Evolutionary conservation across 202 grass and related monocot genomes (phyloP).

Genomic region (Hordeum pubiflorum): DNA sequence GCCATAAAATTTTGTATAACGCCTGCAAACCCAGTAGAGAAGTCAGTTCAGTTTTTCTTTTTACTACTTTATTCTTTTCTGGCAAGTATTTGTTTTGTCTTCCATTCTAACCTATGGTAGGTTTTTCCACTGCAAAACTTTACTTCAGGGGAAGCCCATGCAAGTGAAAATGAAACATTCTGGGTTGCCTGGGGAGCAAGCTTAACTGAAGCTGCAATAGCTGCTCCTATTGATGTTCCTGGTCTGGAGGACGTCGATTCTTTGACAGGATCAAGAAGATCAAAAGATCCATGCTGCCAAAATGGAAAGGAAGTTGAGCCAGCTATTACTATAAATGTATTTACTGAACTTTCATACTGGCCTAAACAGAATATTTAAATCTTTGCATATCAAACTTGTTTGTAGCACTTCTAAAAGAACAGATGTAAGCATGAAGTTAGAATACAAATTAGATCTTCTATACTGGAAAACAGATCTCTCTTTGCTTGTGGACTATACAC

Average conservation of each 20-base stretch:
- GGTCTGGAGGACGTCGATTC: conserved; percentile 39
- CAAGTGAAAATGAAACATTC: conserved; percentile 84
- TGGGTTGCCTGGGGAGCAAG: conserved; percentile 51
- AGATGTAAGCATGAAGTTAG: not conserved
- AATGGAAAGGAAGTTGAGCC: conserved; percentile 9
- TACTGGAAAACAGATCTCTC: not conserved
- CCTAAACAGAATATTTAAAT: not conserved
- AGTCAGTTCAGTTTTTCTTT: not conserved
- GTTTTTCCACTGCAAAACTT: conserved; percentile 92
- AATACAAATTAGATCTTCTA: not conserved
- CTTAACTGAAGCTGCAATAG: conserved; percentile 73
- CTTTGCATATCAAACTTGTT: not conserved
- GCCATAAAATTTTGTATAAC: conserved; percentile 96
- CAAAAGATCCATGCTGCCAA: conserved; percentile 83
- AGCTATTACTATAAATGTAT: not conserved
- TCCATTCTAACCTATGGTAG: conserved; percentile 61
- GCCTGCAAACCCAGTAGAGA: conserved; percentile 36
- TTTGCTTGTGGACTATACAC: not conserved
- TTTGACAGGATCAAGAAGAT: conserved; percentile 63
- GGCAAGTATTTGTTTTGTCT: not conserved
- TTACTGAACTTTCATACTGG: not conserved
- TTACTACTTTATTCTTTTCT: not conserved
- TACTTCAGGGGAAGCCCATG: conserved; percentile 95
- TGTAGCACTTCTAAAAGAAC: not conserved
- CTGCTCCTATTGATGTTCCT: conserved; percentile 82